Evolutionary conservation across 1,284 basidiomycete genomes (phyloP).

Genomic region (Rhodofomes roseus): DNA sequence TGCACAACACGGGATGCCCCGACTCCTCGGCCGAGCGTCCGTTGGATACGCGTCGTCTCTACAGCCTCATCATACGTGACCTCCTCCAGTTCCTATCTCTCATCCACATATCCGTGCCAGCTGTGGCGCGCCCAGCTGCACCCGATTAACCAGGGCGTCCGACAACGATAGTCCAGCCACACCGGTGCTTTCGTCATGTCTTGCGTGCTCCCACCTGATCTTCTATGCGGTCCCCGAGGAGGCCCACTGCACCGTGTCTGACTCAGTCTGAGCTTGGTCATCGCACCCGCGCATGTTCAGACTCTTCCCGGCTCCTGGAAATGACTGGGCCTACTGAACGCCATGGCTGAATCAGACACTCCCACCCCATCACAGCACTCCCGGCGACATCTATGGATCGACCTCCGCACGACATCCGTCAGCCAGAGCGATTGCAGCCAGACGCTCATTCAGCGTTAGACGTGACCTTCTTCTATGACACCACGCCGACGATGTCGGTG

Average conservation of each 20-base stretch:
- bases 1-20: not conserved
- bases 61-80: not conserved
- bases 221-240: not conserved
- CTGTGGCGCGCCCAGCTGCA: not conserved
- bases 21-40: not conserved
- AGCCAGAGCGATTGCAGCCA: not conserved
- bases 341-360: not conserved
- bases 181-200: not conserved
- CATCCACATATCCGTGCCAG: not conserved
- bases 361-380: not conserved
- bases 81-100: not conserved
- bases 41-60: not conserved
- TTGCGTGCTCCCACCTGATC: not conserved
- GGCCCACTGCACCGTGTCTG: not conserved
- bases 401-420: not conserved
- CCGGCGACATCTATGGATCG: not conserved
- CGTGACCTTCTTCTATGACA: not conserved
- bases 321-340: not conserved
- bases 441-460: not conserved
- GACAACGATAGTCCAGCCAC: not conserved
- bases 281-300: not conserved
- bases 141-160: too few species aligned
- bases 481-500: conserved; percentile 1
- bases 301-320: not conserved
- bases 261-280: not conserved